Conservation (phyloP, 805 yeast genomes). For the Metschnikowia santaceciliae region DNA sequence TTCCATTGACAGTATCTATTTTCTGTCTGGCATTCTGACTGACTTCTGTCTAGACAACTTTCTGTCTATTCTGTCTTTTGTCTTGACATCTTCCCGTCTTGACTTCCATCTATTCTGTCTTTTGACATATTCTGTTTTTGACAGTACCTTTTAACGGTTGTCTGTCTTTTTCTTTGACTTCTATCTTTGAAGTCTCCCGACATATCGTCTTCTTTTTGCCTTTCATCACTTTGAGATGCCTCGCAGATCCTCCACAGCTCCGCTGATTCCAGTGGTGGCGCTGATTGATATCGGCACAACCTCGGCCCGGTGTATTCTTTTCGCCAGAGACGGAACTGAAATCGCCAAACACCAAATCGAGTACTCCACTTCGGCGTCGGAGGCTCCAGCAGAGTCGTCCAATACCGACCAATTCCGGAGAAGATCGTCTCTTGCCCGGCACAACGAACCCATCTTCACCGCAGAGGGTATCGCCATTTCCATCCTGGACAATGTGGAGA, state of each 20-base stretch:
- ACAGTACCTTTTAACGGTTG: no score
- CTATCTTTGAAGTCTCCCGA: no score
- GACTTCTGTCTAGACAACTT: no score
- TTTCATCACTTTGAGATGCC: slow-evolving; percentile 24
- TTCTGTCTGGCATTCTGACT: no score
- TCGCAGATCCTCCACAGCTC: slow-evolving; percentile 42
- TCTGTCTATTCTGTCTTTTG: no score
- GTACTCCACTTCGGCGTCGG: slow-evolving; percentile 71
- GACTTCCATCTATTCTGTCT: no score
- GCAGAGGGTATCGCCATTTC: slow-evolving; percentile 72
- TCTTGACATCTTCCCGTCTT: no score
- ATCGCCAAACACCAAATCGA: slow-evolving; percentile 88
- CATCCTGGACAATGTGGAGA: slow-evolving; percentile 53
- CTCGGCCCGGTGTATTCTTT: slow-evolving; percentile 82
- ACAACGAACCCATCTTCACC: slow-evolving; percentile 58
- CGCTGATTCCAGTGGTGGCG: slow-evolving; percentile 47
- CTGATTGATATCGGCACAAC: slow-evolving; percentile 91
- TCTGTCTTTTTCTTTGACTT: no score
- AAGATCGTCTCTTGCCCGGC: slow-evolving; percentile 41
- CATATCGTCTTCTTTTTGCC: no score
- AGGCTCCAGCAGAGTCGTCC: slow-evolving; percentile 39
- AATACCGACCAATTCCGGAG: slow-evolving; percentile 45
- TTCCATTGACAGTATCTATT: no score
- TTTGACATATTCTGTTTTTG: no score
- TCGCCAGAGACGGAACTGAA: slow-evolving; percentile 68